Evolutionary conservation across 2,329 filamentous ascomycete genomes (phyloP), one percentile per base, ranked within the genome.

Genomic region (Xylariaceae sp.): DNA sequence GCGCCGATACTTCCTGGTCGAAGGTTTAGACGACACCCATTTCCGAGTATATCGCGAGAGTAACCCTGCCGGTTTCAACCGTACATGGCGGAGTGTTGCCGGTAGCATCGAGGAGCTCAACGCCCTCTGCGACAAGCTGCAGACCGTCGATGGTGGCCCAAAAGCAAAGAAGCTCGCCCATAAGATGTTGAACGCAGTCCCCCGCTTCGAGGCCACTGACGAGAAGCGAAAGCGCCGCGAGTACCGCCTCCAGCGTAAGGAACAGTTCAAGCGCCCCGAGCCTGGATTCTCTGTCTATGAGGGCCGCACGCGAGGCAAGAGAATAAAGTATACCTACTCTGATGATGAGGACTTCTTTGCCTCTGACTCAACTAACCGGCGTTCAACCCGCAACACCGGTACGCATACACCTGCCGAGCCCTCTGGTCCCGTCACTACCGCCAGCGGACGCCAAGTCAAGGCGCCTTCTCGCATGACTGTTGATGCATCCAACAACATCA

Each of bases 161-260:
- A 86, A 88, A 62, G 88, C 92, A 1, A 86, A 82, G 59, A 81
- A 83, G 48, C 75, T 97, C 25, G 83, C 86, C 48, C 81, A 85
- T 56, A 87, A 83, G 64, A 94, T 98, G 59, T 67, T 76, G 27
- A 78, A 81, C 42, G 91, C 90, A 10, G 80, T 97, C 25, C 88
- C 91, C 25, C 83, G 90, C 25, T 96, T 98, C 57, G 92, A 97
- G 66, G 88, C 86, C 27, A 91, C 89, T 5, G 91, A 97, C 68
- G 90, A 95, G 87, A 97, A 96, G 78, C 88, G 93, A 44, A 89
- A 85, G 67, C 86, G 91, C 36, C 86, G 93, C 47, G 93, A 98
- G 60, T 97, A 98, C 61, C 85, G 93, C 14, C 80, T 88, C 62
- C 77, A 82, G 57, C 88, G 88, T 52, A 92, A 92, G 62, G 88